These are phyloP conservation scores for Coemansia sp. DNA, from an alignment of 192 early-diverging fungal genomes.

Conservation along the genomic window DNA sequence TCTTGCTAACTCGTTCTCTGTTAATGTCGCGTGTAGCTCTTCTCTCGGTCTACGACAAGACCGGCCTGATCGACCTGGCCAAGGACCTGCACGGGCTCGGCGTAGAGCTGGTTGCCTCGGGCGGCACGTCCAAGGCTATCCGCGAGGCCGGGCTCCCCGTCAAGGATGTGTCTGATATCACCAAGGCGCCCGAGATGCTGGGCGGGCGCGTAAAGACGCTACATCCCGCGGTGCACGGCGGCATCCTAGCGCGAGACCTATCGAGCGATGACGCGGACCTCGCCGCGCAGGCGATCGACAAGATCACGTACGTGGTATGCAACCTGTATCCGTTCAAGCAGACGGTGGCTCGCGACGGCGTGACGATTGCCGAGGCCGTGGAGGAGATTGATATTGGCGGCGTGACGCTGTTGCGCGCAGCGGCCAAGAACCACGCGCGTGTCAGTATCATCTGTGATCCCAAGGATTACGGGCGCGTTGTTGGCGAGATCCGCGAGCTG, in stretches of 20 bases:
- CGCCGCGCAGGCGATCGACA: conserved; percentile 81
- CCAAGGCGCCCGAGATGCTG: conserved; percentile 97
- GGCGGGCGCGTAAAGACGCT: conserved; percentile 99
- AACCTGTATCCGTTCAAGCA: conserved; percentile 99
- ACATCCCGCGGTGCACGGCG: conserved; percentile 98
- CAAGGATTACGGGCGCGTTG: conserved; percentile 81
- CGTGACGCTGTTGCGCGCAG: conserved; percentile 96
- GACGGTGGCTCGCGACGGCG: conserved; percentile 85
- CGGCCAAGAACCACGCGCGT: conserved; percentile 98
- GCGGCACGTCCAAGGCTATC: conserved; percentile 92
- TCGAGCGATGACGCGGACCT: conserved; percentile 87
- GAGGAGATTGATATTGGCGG: conserved; percentile 99
- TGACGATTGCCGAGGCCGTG: conserved; percentile 93
- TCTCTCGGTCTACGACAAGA: conserved; percentile 98
- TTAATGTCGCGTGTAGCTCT: conserved; percentile 55
- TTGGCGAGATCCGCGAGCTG: conserved; percentile 70
- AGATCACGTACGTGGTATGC: conserved; percentile 96
- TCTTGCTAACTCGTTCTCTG: not conserved
- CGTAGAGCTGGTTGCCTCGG: conserved; percentile 89
- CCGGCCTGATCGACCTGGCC: conserved; percentile 89
- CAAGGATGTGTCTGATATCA: conserved; percentile 96
- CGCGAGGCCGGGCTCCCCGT: conserved; percentile 89
- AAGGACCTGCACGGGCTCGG: conserved; percentile 74
- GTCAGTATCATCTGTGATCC: conserved; percentile 94
- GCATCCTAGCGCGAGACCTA: conserved; percentile 90